These are phyloP conservation scores for Melaleuca alternifolia DNA, from an alignment of 345 rosid species.

Conservation along the genomic window DNA sequence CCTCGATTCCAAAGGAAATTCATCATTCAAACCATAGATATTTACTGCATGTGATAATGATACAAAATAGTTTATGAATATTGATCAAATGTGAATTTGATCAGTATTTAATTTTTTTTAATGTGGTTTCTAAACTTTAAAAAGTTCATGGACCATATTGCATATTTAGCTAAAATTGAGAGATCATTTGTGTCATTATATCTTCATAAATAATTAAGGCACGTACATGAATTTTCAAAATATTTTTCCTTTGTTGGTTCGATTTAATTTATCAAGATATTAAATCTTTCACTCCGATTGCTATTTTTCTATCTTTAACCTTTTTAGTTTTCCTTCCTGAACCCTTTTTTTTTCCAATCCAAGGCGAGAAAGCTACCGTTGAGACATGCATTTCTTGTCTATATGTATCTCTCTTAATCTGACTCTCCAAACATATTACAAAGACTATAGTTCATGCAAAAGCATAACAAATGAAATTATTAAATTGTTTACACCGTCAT, in stretches of 20 bases:
- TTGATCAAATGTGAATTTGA: no score
- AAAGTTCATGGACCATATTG: no score
- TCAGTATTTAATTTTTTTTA: no score
- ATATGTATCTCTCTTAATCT: neutral
- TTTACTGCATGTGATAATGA: neutral
- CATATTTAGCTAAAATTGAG: no score
- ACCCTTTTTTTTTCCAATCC: neutral
- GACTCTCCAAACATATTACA: accelerated
- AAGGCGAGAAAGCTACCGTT: accelerated
- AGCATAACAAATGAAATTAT: neutral
- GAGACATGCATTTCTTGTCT: accelerated
- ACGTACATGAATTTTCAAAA: neutral
- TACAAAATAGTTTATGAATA: no score
- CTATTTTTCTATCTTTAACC: neutral
- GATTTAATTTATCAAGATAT: neutral
- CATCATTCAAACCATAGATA: neutral
- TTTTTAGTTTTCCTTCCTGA: neutral
- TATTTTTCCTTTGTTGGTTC: neutral
- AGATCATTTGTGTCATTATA: no score
- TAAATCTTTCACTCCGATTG: neutral
- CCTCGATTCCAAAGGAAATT: neutral
- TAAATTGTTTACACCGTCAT: neutral
- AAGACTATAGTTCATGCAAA: no score
- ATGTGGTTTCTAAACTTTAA: no score
- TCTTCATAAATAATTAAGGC: neutral